Evolutionary conservation across 2,329 filamentous ascomycete genomes (phyloP).

Genomic region (Ascomycota sp.): DNA sequence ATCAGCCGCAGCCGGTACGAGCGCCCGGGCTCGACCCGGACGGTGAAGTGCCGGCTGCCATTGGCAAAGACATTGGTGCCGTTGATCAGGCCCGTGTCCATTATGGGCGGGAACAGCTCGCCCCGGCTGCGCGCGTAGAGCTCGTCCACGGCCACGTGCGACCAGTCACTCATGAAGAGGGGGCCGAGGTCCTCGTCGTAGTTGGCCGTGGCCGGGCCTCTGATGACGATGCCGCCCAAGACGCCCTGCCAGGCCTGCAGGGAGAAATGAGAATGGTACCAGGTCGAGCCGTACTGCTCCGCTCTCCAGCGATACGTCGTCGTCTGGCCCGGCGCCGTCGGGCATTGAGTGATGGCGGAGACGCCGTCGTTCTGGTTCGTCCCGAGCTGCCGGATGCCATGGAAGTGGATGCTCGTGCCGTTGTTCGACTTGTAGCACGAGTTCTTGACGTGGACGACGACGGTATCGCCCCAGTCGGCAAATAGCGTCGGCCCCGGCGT

Average conservation of each 20-base stretch:
- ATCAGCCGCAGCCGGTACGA: constrained; percentile 25
- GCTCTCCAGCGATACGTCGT: constrained; percentile 35
- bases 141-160: constrained; percentile 20
- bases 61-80: constrained; percentile 17
- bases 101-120: not conserved
- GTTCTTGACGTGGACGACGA: constrained; percentile 32
- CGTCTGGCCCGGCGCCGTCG: constrained; percentile 24
- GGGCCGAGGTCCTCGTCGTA: constrained; percentile 42
- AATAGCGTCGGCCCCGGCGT: constrained; percentile 36
- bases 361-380: constrained; percentile 36
- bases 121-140: constrained; percentile 5
- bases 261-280: constrained; percentile 39
- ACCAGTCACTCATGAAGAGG: constrained; percentile 36
- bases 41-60: constrained; percentile 12
- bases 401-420: constrained; percentile 39
- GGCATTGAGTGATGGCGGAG: constrained; percentile 23
- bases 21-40: constrained; percentile 17
- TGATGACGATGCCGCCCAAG: constrained; percentile 37
- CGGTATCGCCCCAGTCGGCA: constrained; percentile 26
- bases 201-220: constrained; percentile 32
- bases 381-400: constrained; percentile 34
- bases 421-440: constrained; percentile 18
- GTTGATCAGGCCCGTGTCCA: constrained; percentile 20
- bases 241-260: constrained; percentile 30
- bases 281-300: constrained; percentile 29